phyloP scores from a whole-genome alignment of 1,284 basidiomycete genomes.

The Phenoliferia sp. region DNA sequence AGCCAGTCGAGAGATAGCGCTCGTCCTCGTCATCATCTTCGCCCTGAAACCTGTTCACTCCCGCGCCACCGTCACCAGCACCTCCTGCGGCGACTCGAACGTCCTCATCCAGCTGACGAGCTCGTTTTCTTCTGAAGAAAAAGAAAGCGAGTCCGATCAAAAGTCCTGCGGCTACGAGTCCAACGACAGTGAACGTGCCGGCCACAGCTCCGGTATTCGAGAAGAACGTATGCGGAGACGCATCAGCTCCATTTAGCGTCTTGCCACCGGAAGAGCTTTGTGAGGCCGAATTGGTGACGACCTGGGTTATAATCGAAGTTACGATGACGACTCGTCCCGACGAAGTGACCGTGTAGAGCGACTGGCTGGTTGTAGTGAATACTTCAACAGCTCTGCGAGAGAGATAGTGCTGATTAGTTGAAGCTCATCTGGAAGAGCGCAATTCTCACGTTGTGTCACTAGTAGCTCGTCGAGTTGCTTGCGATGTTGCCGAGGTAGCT shows the following conservation, averaged over 20 bases:
- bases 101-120: conserved; percentile 35
- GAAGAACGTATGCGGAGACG: conserved; percentile 31
- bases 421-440: too few species aligned
- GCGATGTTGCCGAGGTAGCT: too few species aligned
- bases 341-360: conserved; percentile 25
- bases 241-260: conserved; percentile 22
- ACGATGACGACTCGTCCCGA: conserved; percentile 27
- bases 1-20: background rate
- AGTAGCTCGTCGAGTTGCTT: too few species aligned
- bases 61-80: conserved; percentile 37
- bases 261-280: conserved; percentile 5
- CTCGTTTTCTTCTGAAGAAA: conserved; percentile 27
- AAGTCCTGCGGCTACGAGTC: conserved; percentile 30
- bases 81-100: conserved; percentile 36
- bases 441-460: too few species aligned
- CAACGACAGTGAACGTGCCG: conserved; percentile 36
- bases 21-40: conserved; percentile 17
- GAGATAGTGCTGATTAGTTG: background rate
- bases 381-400: background rate
- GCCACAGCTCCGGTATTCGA: conserved; percentile 38
- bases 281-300: conserved; percentile 20
- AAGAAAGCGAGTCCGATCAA: conserved; percentile 30
- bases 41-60: conserved; percentile 31
- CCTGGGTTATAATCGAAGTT: conserved; percentile 27
- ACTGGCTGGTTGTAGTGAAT: background rate